Conservation (phyloP, 768 basidiomycete species). For the Tricholoma flavovirens region DNA sequence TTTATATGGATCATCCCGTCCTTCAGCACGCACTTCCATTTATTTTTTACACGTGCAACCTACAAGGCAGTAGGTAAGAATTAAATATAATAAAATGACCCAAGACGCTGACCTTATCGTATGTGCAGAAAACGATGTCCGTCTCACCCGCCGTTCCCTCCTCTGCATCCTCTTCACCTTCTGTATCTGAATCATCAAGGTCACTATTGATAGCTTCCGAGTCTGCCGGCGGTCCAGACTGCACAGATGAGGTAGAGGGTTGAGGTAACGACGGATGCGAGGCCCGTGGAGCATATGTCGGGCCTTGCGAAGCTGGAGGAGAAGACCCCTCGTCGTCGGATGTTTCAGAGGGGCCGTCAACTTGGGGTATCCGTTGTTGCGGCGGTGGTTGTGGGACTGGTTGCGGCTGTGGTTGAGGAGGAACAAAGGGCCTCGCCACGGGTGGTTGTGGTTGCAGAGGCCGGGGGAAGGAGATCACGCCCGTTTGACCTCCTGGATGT, state of each 20-base stretch:
- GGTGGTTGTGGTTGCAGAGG: slow-evolving; percentile 26
- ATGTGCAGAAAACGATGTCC: slow-evolving; percentile 97
- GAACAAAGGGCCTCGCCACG: slow-evolving; percentile 21
- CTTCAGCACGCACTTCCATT: slow-evolving; percentile 98
- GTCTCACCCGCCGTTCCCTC: slow-evolving; percentile 68
- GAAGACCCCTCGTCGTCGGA: slow-evolving; percentile 57
- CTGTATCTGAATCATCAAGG: slow-evolving; percentile 90
- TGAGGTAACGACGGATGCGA: slow-evolving; percentile 77
- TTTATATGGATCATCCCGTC: slow-evolving; percentile 98
- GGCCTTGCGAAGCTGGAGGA: slow-evolving; percentile 55
- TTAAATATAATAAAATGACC: background rate
- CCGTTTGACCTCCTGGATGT: slow-evolving; percentile 54
- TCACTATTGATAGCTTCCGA: slow-evolving; percentile 94
- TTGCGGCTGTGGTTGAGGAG: slow-evolving; percentile 14
- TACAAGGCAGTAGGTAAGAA: slow-evolving; percentile 24
- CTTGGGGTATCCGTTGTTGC: slow-evolving; percentile 58
- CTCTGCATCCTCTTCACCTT: slow-evolving; percentile 78
- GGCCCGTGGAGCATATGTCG: slow-evolving; percentile 61
- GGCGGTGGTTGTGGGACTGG: slow-evolving; percentile 5
- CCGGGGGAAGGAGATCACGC: slow-evolving; percentile 50
- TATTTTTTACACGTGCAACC: slow-evolving; percentile 99
- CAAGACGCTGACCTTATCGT: slow-evolving; percentile 74
- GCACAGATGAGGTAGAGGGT: slow-evolving; percentile 32
- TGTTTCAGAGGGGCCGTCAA: slow-evolving; percentile 75
- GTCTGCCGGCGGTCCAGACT: slow-evolving; percentile 38